phyloP scores from a whole-genome alignment of 345 rosid species.

The Nephelium lappaceum region DNA sequence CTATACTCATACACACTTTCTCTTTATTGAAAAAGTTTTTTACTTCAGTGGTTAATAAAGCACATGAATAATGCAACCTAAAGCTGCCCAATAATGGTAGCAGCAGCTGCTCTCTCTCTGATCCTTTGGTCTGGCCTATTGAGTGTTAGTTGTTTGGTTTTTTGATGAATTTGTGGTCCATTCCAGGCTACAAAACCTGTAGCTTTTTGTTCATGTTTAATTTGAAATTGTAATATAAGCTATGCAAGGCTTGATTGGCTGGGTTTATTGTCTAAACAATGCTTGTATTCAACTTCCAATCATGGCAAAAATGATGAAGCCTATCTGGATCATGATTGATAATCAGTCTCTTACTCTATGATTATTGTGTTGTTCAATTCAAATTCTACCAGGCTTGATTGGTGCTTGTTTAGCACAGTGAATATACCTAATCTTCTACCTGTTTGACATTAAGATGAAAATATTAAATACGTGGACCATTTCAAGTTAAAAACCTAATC shows the following conservation, averaged over 20 bases:
- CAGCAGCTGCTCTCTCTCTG: not conserved
- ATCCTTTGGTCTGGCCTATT: too few species aligned
- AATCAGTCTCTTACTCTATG: too few species aligned
- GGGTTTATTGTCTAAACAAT: too few species aligned
- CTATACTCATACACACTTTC: not conserved
- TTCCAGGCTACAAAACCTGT: not conserved
- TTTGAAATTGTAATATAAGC: not conserved
- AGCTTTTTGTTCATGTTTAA: too few species aligned
- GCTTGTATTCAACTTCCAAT: not conserved
- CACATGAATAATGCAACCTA: slow-evolving; percentile 19
- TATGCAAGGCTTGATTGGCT: not conserved
- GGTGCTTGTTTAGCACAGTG: too few species aligned
- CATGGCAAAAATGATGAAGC: not conserved
- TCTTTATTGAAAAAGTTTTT: slow-evolving; percentile 15
- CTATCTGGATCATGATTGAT: too few species aligned
- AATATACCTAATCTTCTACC: too few species aligned
- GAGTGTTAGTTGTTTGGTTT: not conserved
- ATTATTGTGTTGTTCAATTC: too few species aligned
- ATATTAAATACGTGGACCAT: too few species aligned
- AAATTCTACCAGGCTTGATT: too few species aligned
- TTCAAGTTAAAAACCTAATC: too few species aligned
- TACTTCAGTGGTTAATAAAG: not conserved
- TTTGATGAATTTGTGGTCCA: not conserved
- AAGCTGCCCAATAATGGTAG: not conserved
- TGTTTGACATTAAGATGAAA: too few species aligned